A percentile compares a stretch with the other conserved stretches of the same genome.
These are phyloP conservation scores for Iris macrosiphon DNA, from an alignment of 106 monocot genomes.

Conservation along the genomic window DNA sequence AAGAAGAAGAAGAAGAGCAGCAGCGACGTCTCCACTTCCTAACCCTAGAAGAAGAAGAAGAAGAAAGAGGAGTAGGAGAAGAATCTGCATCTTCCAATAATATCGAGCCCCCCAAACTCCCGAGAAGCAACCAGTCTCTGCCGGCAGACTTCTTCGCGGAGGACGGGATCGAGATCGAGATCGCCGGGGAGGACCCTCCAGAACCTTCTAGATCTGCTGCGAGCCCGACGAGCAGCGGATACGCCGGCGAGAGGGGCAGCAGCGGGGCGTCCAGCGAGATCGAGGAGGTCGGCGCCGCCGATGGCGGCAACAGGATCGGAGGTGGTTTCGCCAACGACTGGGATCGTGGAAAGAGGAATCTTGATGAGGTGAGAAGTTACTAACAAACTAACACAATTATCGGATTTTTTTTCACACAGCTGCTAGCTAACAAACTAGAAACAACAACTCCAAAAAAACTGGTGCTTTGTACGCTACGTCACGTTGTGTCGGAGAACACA, in stretches of 20 bases:
- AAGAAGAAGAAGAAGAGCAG: not conserved
- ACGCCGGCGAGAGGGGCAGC: conserved; percentile 88
- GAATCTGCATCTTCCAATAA: too few species aligned
- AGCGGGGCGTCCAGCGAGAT: conserved; percentile 62
- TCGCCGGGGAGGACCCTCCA: conserved; percentile 28
- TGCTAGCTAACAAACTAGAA: too few species aligned
- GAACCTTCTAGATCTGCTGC: too few species aligned
- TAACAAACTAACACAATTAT: too few species aligned
- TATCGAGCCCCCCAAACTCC: not conserved
- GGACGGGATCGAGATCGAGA: conserved; percentile 34
- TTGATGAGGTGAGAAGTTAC: conserved; percentile 49
- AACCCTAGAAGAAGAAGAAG: conserved; percentile 18
- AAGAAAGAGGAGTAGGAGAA: not conserved
- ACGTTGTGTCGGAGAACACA: too few species aligned
- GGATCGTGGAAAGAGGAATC: conserved; percentile 39
- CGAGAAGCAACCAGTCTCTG: conserved; percentile 39
- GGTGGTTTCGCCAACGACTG: too few species aligned
- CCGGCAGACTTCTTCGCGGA: conserved; percentile 14
- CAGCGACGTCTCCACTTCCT: conserved; percentile 17
- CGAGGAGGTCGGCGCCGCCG: conserved; percentile 38
- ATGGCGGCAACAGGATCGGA: conserved; percentile 9
- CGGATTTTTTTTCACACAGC: too few species aligned
- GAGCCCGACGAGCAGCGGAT: conserved; percentile 88
- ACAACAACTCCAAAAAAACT: too few species aligned
- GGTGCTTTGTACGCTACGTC: too few species aligned